Evolutionary conservation across 2,329 filamentous ascomycete species (phyloP), one percentile per base, ranked within the genome.

Genomic region (Chaetomium strumarium): DNA sequence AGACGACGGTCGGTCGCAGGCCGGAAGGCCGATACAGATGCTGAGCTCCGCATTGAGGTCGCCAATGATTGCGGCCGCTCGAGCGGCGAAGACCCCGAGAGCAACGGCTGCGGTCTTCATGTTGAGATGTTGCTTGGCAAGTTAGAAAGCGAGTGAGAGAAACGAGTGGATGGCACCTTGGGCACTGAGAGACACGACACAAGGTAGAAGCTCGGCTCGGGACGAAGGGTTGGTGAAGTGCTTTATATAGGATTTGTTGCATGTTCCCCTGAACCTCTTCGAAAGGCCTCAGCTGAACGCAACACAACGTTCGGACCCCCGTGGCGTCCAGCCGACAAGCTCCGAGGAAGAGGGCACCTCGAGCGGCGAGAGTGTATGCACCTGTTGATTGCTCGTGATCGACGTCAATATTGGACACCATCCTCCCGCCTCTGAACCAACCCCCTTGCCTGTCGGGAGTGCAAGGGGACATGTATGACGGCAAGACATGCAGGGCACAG

Each of bases 61-160:
- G 24, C 45, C 51, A 44, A 30, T 57, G 38, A 38, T n/a, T n/a
- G 62, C 61, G 14, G 49, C 51, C 12, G 51, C 63, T 16, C 41
- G 54, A 43, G 58, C 60, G 16, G 55, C 58, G 9, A 64, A 47
- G 51, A 57, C 56, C 20, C 58, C 31, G 38, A 65, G 53, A 36
- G 57, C 46, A 33, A 59, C 12, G 36, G 44, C 31, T 24, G 58
- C 34, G 51, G 55, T 51, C 63, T 62, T 65, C 63, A 65, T 56
- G 46, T 16, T 56, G 37, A 33, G 31, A 49, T 13, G 13, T 45
- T 8, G 24, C 11, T 49, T 36, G 14, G 43, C 14, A 34, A 29
- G 31, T 17, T 13, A 16, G 37, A 17, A 12, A 39, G 46, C 51
- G 60, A 63, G 56, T 57, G 60, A 60, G 49, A 39, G 38, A 49